Percentiles rank a stretch among this genome's conserved stretches.
phyloP scores from a whole-genome alignment of 2,329 filamentous ascomycete genomes.

The Penicillium sclerotiorum region DNA sequence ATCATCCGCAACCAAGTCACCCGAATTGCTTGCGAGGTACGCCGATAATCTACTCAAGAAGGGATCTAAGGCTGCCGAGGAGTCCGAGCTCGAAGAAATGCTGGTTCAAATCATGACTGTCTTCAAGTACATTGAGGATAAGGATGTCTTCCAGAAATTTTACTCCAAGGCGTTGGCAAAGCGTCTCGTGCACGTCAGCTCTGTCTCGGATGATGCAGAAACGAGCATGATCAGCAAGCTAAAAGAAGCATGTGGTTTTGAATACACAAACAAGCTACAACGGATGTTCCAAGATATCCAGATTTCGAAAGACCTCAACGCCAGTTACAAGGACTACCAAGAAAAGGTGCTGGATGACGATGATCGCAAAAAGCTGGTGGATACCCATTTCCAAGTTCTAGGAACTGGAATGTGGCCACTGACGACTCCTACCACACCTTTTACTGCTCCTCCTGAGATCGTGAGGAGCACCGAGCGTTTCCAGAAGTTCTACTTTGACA shows the following conservation, averaged over 20 bases:
- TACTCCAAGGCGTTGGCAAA: constrained; percentile 96
- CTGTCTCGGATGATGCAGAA: constrained; percentile 94
- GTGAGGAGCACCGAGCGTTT: constrained; percentile 88
- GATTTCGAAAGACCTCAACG: constrained; percentile 95
- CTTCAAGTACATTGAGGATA: constrained; percentile 99
- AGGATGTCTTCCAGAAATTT: constrained; percentile 99
- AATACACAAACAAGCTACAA: constrained; percentile 99
- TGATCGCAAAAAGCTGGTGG: constrained; percentile 69
- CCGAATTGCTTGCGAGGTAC: constrained; percentile 93
- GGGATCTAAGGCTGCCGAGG: constrained; percentile 84
- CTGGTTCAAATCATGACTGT: constrained; percentile 96
- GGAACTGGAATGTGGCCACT: constrained; percentile 98
- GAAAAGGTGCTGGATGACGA: constrained; percentile 65
- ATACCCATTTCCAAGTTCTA: constrained; percentile 88
- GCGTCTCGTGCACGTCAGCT: constrained; percentile 90
- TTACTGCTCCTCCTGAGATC: constrained; percentile 83
- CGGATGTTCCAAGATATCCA: constrained; percentile 99
- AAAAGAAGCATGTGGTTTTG: constrained; percentile 97
- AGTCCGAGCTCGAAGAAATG: constrained; percentile 87
- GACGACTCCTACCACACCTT: constrained; percentile 81
- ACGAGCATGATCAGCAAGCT: constrained; percentile 99
- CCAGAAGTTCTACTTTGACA: constrained; percentile 87
- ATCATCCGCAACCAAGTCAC: constrained; percentile 87
- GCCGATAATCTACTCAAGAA: constrained; percentile 91
- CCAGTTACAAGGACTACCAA: constrained; percentile 79